Evolutionary conservation across 768 basidiomycete species (phyloP).

Genomic region (Pleurotus tuoliensis): DNA sequence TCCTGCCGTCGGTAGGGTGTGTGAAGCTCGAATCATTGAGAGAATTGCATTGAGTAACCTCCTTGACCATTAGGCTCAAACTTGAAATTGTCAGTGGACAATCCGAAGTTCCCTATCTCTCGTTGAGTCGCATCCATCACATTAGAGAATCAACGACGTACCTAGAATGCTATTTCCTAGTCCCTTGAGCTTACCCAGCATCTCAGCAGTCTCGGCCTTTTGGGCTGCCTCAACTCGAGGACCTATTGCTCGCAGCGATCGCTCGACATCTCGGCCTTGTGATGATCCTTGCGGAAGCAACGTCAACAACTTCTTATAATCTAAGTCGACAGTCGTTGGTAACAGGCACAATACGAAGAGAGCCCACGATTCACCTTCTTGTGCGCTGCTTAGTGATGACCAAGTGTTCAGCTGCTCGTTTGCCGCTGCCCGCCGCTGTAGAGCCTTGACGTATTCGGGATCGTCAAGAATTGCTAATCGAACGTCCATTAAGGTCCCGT

Average conservation of each 20-base stretch:
- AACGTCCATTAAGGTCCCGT: constrained; percentile 8
- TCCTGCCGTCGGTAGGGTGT: not conserved
- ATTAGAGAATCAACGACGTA: constrained; percentile 22
- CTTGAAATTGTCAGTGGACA: constrained; percentile 97
- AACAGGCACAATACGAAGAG: constrained; percentile 1
- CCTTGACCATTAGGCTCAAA: constrained; percentile 92
- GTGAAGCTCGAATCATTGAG: constrained; percentile 30
- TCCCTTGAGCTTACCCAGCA: constrained; percentile 89
- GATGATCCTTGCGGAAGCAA: constrained; percentile 56
- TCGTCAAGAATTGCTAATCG: constrained; percentile 80
- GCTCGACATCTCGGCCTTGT: constrained; percentile 42
- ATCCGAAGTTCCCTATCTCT: constrained; percentile 77
- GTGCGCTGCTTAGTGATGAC: constrained; percentile 76
- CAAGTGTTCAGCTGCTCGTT: constrained; percentile 81
- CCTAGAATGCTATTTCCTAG: constrained; percentile 90
- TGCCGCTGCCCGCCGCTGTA: constrained; percentile 83
- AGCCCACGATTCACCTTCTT: constrained; percentile 60
- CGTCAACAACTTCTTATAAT: constrained; percentile 70
- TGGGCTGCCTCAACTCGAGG: constrained; percentile 72
- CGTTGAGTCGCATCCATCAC: not conserved
- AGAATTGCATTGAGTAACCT: constrained; percentile 93
- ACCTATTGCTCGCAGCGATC: constrained; percentile 52
- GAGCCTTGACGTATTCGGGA: constrained; percentile 79
- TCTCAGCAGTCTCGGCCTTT: constrained; percentile 85
- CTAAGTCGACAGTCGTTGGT: constrained; percentile 33